Evolutionary conservation across 768 basidiomycete species (phyloP), one percentile per base, ranked within the genome.

Genomic region (Boletus rufocinnamomeus): DNA sequence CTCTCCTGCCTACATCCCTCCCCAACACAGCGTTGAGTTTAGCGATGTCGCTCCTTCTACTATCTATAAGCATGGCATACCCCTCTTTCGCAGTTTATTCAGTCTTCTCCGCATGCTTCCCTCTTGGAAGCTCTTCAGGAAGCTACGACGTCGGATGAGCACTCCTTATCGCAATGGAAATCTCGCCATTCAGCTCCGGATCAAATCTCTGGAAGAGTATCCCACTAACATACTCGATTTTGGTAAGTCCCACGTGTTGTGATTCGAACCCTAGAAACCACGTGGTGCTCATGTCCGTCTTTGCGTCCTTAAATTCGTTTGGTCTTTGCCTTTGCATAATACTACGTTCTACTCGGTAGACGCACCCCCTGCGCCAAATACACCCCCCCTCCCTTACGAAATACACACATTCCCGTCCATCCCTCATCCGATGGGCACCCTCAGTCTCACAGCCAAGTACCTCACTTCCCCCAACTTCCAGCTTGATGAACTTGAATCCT

Each of bases 61-160:
- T 14, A 86, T 91, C 54, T 93, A 93, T 81, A 93, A 93, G 72
- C 86, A 92, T 64, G 85, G 87, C 37, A 93, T 93, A 66, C 82
- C 88, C 34, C 80, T 92, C 21, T 93, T 93, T 76, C 82, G 91
- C 50, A 89, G 88, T 67, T 7, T 93, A 77, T 77, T 68, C 60
- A 86, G 84, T 52, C 72, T 93, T 44, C 78, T 93, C 47, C 81
- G 89, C 53, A 79, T 91, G 27, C 79, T 92, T 4, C 91, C 91
- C 19, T 78, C 87, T 0, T 93, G 90, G 89, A 87, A 82, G 70
- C 80, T 88, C 51, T 81, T 81, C 71, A 85, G 82, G 67, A 83
- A 84, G 50, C 76, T 87, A 40, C 79, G 84, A 59, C 44, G 77
- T 76, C 55, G 79, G 67, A 69, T 66, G 62, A 72, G 72, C 58